Percentiles rank a stretch among this genome's conserved stretches.
phyloP scores from a whole-genome alignment of 2,329 filamentous ascomycete species.

The Cordyceps cateniannulata region DNA sequence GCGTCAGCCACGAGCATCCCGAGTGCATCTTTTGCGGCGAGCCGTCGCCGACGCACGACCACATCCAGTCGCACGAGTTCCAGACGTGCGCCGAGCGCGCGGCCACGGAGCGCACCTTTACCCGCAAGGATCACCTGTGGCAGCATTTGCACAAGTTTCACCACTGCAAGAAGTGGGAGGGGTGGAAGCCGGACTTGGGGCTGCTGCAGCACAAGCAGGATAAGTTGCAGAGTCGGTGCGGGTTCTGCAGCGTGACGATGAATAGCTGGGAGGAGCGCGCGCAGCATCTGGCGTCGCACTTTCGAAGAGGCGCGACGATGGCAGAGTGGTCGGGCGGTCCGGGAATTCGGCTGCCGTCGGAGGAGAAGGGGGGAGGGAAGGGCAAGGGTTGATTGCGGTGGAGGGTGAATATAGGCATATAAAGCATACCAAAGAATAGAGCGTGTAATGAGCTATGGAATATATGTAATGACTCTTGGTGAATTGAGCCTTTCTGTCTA shows the following conservation, averaged over 20 bases:
- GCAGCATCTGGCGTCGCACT: conserved; percentile 24
- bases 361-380: not conserved
- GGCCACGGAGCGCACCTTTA: conserved; percentile 35
- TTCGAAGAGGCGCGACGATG: conserved; percentile 24
- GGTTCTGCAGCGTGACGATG: conserved; percentile 22
- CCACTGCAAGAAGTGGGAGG: conserved; percentile 37
- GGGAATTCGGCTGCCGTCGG: conserved; percentile 3
- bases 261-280: conserved; percentile 23
- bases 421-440: not conserved
- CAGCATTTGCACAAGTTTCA: conserved; percentile 37
- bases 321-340: conserved; percentile 12
- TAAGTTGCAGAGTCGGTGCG: conserved; percentile 22
- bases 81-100: conserved; percentile 43
- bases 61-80: conserved; percentile 35
- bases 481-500: not conserved
- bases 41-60: conserved; percentile 26
- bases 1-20: conserved; percentile 37
- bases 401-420: not conserved
- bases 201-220: conserved; percentile 26
- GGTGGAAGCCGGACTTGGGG: conserved; percentile 40
- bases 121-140: conserved; percentile 36
- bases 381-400: not conserved
- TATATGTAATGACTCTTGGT: not conserved
- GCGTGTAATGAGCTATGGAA: not conserved
- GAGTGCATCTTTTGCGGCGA: conserved; percentile 35